Base-by-base conservation (phyloP, 1,284 basidiomycete genomes). In the Cystobasidium slooffiae region DNA sequence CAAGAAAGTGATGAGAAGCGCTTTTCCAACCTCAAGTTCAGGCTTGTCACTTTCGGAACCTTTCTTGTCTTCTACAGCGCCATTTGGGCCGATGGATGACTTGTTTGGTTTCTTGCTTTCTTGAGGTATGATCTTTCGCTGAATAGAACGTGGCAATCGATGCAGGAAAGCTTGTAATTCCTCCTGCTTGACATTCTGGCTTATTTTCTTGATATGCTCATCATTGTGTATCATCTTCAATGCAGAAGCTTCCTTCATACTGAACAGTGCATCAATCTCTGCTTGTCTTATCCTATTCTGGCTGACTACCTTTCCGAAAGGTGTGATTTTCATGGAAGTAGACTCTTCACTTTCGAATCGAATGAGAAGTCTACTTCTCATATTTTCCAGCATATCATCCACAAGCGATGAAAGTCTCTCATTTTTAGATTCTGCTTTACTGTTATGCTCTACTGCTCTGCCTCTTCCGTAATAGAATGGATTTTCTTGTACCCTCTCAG, bases 381-480 rank as follows among this genome's bases (percentile, higher is more conserved):
- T 7, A 5, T 43, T 14, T 63, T 73, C 70, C 14, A 73, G 18
- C 20, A 66, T 55, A 39, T 49, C 31, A 64, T 69, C 67, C 1
- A 69, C 66, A 14, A 69, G 20, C 10, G 39, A 16, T 18, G 64
- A 69, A 9, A 75, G 58, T 9, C 46, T 39, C n/a, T 69, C 43
- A 44, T 75, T 67, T 43, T 69, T 43, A 12, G 59, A 22, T 61
- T 63, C 41, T 3, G 39, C 12, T 24, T 37, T 61, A 44, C 68
- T 52, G 8, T 51, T 41, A 18, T 6, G n/a, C 31, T n/a, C 43
- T 24, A 10, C 16, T 16, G 59, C 20, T 20, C 31, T 31, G 31
- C 31, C 46, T 12, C 58, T 24, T 22, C 46, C 56, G 81, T 99
- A 99, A 84, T 91, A 98, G 0, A 88, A 87, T 12, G 96, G 94